These are phyloP conservation scores for Erysimum pusillum DNA, from an alignment of 441 rosid species.

Conservation along the genomic window DNA sequence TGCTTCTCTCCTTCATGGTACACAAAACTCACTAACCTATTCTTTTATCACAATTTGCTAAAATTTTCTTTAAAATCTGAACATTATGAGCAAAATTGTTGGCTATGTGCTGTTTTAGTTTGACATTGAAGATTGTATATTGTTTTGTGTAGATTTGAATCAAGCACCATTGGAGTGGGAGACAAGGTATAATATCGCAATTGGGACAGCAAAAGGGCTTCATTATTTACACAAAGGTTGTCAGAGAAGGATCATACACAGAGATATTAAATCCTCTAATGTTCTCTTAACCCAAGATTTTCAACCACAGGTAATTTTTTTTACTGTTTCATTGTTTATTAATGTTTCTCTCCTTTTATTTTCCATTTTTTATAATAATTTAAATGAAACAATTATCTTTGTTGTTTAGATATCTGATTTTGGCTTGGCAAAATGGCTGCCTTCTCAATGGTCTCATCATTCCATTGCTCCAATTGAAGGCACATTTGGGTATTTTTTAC, in stretches of 20 bases:
- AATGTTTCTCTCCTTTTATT: not conserved
- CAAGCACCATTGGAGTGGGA: slow-evolving; percentile 72
- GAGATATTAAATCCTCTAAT: slow-evolving; percentile 94
- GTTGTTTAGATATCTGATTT: slow-evolving; percentile 85
- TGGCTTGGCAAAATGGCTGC: slow-evolving; percentile 98
- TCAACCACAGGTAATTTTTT: slow-evolving; percentile 63
- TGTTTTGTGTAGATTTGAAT: slow-evolving; percentile 56
- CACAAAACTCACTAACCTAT: not conserved
- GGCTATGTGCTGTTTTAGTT: not conserved
- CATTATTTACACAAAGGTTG: slow-evolving; percentile 92
- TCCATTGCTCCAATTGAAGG: slow-evolving; percentile 99
- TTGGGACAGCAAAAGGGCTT: slow-evolving; percentile 88
- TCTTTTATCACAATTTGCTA: too few species aligned
- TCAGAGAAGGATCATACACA: slow-evolving; percentile 89
- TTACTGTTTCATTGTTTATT: slow-evolving; percentile 32
- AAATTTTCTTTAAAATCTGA: not conserved
- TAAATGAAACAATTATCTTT: not conserved
- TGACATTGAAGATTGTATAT: not conserved
- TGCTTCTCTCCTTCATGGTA: slow-evolving; percentile 95
- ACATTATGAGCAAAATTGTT: not conserved
- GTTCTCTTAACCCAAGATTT: slow-evolving; percentile 79
- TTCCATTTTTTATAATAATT: not conserved
- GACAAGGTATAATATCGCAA: slow-evolving; percentile 76
- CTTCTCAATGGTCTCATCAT: slow-evolving; percentile 97
- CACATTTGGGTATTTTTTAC: slow-evolving; percentile 81